Evolutionary conservation across 2,329 filamentous ascomycete species (phyloP).

Genomic region (Hypoxylon sp.): DNA sequence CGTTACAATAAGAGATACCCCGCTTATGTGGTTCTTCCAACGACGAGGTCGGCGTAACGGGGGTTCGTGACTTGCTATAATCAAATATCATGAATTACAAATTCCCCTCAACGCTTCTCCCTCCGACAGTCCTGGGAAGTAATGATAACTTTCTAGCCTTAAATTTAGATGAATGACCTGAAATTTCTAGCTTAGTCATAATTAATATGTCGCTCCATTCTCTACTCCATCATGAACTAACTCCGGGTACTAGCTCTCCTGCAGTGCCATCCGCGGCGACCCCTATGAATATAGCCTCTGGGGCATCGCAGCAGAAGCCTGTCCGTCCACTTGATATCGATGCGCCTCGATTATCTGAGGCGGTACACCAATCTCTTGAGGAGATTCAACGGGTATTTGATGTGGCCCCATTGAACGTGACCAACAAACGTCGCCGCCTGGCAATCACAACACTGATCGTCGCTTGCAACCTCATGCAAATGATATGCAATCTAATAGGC

Average conservation of each 20-base stretch:
- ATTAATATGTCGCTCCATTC: conserved; percentile 33
- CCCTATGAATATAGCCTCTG: not conserved
- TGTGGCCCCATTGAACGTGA: conserved; percentile 40
- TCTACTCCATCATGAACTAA: conserved; percentile 28
- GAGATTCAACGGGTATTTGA: conserved; percentile 42
- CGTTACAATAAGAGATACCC: conserved; percentile 18
- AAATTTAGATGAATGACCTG: not conserved
- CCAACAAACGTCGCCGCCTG: conserved; percentile 34
- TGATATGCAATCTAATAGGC: conserved; percentile 53
- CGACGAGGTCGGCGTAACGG: conserved; percentile 25
- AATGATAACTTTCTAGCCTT: not conserved
- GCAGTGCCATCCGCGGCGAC: not conserved
- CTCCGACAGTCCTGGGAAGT: not conserved
- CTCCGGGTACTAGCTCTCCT: conserved; percentile 1
- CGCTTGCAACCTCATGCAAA: conserved; percentile 46
- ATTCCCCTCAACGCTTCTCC: not conserved
- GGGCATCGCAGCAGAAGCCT: conserved; percentile 1
- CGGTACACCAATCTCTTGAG: conserved; percentile 9
- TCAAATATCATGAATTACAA: conserved; percentile 1
- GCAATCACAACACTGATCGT: conserved; percentile 39
- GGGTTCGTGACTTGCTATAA: not conserved
- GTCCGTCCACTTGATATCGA: not conserved
- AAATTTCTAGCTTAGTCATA: not conserved
- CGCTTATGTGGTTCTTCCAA: conserved; percentile 5
- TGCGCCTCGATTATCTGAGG: conserved; percentile 2